These are phyloP conservation scores for Gastrolobium villosum DNA, from an alignment of 306 rosid species.

Conservation along the genomic window DNA sequence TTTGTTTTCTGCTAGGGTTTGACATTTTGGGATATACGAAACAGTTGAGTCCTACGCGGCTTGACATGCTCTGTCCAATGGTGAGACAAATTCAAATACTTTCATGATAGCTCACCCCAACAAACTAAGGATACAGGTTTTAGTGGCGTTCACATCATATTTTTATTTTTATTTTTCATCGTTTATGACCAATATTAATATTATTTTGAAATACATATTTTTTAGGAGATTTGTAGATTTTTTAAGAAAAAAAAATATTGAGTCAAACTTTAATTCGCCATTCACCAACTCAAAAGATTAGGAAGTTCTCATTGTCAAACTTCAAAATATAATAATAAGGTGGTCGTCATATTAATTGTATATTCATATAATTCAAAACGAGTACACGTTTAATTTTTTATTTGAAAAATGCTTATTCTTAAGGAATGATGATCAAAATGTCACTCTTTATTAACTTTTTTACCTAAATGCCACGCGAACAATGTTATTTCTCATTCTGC, in stretches of 20 bases:
- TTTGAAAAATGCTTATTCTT: not conserved
- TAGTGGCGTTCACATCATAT: slow-evolving; percentile 39
- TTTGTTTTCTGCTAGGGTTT: slow-evolving; percentile 48
- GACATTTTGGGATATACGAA: slow-evolving; percentile 45
- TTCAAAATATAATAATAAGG: not conserved
- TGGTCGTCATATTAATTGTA: not conserved
- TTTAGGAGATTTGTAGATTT: not conserved
- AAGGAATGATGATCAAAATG: too few relatives aligned
- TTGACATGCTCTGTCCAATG: slow-evolving; percentile 43
- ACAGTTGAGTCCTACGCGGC: slow-evolving; percentile 53
- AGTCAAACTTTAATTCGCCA: slow-evolving; percentile 5
- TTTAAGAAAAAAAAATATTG: not conserved
- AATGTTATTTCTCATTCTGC: too few relatives aligned
- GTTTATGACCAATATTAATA: not conserved
- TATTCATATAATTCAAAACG: not conserved
- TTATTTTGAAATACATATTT: slow-evolving; percentile 18
- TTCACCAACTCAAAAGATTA: not conserved
- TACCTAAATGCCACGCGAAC: too few relatives aligned
- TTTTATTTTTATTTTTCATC: not conserved
- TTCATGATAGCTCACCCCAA: slow-evolving; percentile 52
- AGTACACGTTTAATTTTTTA: not conserved
- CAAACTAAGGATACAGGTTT: slow-evolving; percentile 13
- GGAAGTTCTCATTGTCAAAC: not conserved
- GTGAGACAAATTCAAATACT: slow-evolving; percentile 48
- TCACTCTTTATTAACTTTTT: too few relatives aligned